A percentile compares a stretch with the other conserved stretches of the same genome.
These are phyloP conservation scores for Botrytis medusae DNA, from an alignment of 2,329 filamentous ascomycete species.

Conservation along the genomic window DNA sequence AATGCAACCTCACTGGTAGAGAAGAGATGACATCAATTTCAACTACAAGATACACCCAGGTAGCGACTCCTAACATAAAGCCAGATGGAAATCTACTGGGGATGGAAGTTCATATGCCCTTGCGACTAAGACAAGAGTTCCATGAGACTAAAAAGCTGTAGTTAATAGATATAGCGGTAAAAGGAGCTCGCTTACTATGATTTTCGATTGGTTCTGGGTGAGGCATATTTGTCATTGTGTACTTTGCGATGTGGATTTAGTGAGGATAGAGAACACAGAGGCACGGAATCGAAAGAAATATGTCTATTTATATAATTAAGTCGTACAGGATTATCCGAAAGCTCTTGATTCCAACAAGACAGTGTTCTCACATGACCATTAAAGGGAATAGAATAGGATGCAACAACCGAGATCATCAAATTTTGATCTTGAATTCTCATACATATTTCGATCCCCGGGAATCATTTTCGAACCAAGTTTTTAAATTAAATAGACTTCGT, in stretches of 20 bases:
- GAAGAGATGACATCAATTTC: no score
- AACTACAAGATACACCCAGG: no score
- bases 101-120: no score
- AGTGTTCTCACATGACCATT: neutral
- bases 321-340: neutral
- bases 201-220: no score
- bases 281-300: rapidly evolving
- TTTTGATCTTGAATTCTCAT: no score
- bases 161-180: no score
- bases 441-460: neutral
- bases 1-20: no score
- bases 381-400: neutral
- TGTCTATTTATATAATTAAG: neutral
- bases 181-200: no score
- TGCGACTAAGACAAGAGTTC: no score
- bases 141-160: no score
- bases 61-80: no score
- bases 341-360: rapidly evolving
- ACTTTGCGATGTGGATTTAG: neutral
- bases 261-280: neutral
- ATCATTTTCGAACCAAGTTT: neutral
- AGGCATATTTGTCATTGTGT: neutral
- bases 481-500: neutral
- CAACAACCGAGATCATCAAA: neutral
- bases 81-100: no score